phyloP scores from a whole-genome alignment of 495 filamentous ascomycete species.

The Penicillium lividum region DNA sequence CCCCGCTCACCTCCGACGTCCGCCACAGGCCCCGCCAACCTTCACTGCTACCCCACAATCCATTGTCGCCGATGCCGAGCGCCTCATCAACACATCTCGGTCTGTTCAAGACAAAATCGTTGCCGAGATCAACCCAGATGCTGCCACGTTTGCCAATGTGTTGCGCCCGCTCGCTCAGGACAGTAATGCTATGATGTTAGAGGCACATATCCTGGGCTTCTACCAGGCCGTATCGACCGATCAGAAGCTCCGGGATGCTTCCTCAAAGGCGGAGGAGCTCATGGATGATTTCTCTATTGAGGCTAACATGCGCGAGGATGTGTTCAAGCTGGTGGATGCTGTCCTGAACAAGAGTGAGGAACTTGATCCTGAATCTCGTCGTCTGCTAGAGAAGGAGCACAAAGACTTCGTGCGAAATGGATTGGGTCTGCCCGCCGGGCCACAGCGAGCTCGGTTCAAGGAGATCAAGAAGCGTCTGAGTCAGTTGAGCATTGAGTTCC shows the following conservation, averaged over 20 bases:
- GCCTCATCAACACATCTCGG: slow-evolving; percentile 67
- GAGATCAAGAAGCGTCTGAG: slow-evolving; percentile 72
- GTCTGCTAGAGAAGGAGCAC: slow-evolving; percentile 68
- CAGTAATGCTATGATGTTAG: slow-evolving; percentile 63
- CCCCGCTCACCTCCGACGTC: slow-evolving; percentile 60
- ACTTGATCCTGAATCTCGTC: slow-evolving; percentile 64
- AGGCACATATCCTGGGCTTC: slow-evolving; percentile 65
- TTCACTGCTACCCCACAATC: slow-evolving; percentile 82
- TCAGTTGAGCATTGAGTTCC: slow-evolving; percentile 64
- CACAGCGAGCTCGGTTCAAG: slow-evolving; percentile 65
- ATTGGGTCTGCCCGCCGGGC: slow-evolving; percentile 60
- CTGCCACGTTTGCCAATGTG: slow-evolving; percentile 66
- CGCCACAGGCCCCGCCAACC: slow-evolving; percentile 80
- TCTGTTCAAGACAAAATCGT: slow-evolving; percentile 74
- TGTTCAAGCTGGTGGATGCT: slow-evolving; percentile 64
- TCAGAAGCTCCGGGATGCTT: slow-evolving; percentile 68
- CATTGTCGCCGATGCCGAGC: slow-evolving; percentile 74
- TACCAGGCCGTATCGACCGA: slow-evolving; percentile 79
- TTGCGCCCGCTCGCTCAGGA: slow-evolving; percentile 65
- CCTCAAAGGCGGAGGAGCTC: slow-evolving; percentile 66
- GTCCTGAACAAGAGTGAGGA: slow-evolving; percentile 56
- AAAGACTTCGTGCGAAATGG: slow-evolving; percentile 67
- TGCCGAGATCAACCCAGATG: slow-evolving; percentile 60
- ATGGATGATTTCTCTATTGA: slow-evolving; percentile 70
- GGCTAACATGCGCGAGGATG: slow-evolving; percentile 66